Evolutionary conservation across 2,329 filamentous ascomycete species (phyloP), one percentile per base, ranked within the genome.

Genomic region (Fusarium luffae): DNA sequence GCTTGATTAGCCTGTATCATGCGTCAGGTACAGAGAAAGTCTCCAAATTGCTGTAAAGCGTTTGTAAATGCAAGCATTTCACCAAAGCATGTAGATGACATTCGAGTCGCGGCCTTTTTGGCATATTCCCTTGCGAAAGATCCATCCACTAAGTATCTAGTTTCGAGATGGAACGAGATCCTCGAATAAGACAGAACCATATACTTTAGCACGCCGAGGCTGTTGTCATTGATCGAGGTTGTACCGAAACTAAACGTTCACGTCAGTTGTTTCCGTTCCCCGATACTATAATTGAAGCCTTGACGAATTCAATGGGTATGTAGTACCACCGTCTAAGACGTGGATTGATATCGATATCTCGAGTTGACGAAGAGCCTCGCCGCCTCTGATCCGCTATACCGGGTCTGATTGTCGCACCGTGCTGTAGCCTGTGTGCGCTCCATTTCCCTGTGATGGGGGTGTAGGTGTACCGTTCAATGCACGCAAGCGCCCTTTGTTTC

Each of bases 331-430:
- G 21, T 28, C n/a, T n/a, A 28, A 21, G 37, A 37, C 19, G 18
- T 59, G 19, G 10, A 32, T 34, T 43, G 27, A 57, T 56, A 40
- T 60, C 19, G 32, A 67, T 37, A 50, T 43, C 40, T 48, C 23
- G 32, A 40, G 41, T 62, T 41, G 44, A 40, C 18, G 12, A 47
- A 68, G 67, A 60, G 59, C 61, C 62, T 62, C 60, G 63, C 42
- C 54, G 57, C 60, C 68, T 70, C 58, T 52, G 66, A 73, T 69
- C 72, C 72, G 54, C 58, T 60, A 73, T 61, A 69, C 57, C 62
- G 72, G 72, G 72, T 73, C 72, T 73, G 60, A 54, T 37, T 72
- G 72, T 74, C 66, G 69, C 72, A 74, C 70, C 68, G 70, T 74
- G 72, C 63, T 69, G 50, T 57, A 55, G 49, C n/a, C 14, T 51